Evolutionary conservation across 768 basidiomycete genomes (phyloP).

Genomic region (Pleurotus djamor): DNA sequence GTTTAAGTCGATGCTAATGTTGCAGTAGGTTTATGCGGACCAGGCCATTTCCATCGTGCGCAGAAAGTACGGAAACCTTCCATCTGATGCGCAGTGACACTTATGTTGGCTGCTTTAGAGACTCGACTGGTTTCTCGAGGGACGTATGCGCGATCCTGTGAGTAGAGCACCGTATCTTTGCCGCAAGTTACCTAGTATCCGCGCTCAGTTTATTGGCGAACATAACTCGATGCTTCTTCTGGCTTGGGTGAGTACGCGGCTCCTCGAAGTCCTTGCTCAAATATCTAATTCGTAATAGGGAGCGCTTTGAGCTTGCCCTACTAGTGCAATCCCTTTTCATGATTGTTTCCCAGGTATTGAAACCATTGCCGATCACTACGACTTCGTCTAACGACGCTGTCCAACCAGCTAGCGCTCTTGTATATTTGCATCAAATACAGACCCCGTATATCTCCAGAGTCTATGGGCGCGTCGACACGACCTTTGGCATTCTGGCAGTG

Average conservation of each 20-base stretch:
- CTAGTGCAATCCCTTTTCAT: slow-evolving; percentile 83
- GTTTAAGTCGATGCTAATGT: background rate
- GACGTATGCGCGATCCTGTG: slow-evolving; percentile 86
- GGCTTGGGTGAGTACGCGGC: slow-evolving; percentile 55
- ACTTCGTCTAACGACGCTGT: background rate
- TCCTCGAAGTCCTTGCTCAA: background rate
- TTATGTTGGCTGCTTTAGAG: slow-evolving; percentile 37
- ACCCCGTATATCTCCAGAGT: slow-evolving; percentile 59
- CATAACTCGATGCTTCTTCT: slow-evolving; percentile 89
- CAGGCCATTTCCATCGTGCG: slow-evolving; percentile 79
- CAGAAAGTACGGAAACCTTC: slow-evolving; percentile 50
- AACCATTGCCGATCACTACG: slow-evolving; percentile 10
- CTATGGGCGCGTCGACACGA: slow-evolving; percentile 54
- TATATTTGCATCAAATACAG: slow-evolving; percentile 81
- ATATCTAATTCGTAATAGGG: slow-evolving; percentile 24
- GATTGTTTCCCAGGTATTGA: slow-evolving; percentile 76
- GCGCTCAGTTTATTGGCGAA: slow-evolving; percentile 70
- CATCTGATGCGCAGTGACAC: slow-evolving; percentile 6
- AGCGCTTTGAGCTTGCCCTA: slow-evolving; percentile 73
- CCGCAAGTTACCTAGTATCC: slow-evolving; percentile 5
- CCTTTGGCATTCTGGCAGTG: slow-evolving; percentile 87
- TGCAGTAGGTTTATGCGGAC: slow-evolving; percentile 69
- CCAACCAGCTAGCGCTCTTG: slow-evolving; percentile 62
- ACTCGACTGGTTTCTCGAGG: slow-evolving; percentile 82
- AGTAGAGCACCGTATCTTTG: slow-evolving; percentile 15